phyloP scores from a whole-genome alignment of 192 early-diverging fungal genomes.

The Geosiphon pyriformis region DNA sequence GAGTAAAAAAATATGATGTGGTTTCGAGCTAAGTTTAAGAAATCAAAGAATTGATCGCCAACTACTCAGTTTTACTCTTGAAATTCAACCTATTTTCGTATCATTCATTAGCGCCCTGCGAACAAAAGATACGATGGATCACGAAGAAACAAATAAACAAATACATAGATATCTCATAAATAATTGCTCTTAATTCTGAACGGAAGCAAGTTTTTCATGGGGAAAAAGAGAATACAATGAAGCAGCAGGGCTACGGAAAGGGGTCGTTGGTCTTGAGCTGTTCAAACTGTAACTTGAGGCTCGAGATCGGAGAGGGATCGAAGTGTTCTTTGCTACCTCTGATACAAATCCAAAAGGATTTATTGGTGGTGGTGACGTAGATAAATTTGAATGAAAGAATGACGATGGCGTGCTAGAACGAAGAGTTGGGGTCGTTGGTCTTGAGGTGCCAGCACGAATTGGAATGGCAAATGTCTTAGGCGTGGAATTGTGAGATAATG shows the following conservation, averaged over 20 bases:
- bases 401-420: neutral
- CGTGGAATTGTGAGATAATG: neutral
- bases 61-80: too few species aligned
- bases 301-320: neutral
- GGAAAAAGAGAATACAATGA: neutral
- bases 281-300: slow-evolving; percentile 3
- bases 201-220: neutral
- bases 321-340: neutral
- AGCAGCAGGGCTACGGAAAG: neutral
- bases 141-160: neutral
- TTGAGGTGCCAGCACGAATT: neutral
- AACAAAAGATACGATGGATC: neutral
- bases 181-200: neutral
- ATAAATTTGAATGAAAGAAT: neutral
- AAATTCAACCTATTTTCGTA: too few species aligned
- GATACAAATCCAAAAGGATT: too few species aligned
- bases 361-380: neutral
- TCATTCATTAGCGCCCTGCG: neutral
- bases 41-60: too few species aligned
- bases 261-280: neutral
- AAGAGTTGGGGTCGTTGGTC: neutral
- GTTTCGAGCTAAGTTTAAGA: too few species aligned
- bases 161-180: neutral
- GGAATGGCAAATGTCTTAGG: neutral
- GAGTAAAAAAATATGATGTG: too few species aligned